These are phyloP conservation scores for Penicillium nucicola DNA, from an alignment of 495 filamentous ascomycete genomes.

Conservation along the genomic window DNA sequence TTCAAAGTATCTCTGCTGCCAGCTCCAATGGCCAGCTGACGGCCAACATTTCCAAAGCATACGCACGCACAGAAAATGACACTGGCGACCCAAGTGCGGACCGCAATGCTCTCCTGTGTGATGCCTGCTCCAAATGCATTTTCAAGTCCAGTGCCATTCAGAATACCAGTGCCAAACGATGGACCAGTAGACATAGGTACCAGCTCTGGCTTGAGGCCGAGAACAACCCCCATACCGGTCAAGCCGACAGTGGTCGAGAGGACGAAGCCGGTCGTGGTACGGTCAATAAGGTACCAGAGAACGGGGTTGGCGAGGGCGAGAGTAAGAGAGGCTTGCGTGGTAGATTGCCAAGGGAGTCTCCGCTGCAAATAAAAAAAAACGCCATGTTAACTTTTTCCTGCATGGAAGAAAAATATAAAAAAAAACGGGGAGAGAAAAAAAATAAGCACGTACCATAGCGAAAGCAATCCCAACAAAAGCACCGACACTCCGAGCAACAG, in stretches of 20 bases:
- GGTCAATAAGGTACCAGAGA: slow-evolving; percentile 94
- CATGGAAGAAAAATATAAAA: background rate
- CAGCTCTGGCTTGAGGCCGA: slow-evolving; percentile 70
- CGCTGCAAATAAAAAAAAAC: slow-evolving; percentile 49
- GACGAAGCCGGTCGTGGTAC: slow-evolving; percentile 78
- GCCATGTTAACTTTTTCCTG: slow-evolving; percentile 13
- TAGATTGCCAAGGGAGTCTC: slow-evolving; percentile 88
- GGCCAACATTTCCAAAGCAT: slow-evolving; percentile 94
- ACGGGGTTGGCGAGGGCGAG: slow-evolving; percentile 91
- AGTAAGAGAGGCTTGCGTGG: slow-evolving; percentile 85
- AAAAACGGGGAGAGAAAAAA: background rate
- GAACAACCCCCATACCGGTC: slow-evolving; percentile 66
- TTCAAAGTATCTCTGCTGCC: slow-evolving; percentile 17
- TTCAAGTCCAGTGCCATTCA: slow-evolving; percentile 34
- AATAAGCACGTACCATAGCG: slow-evolving; percentile 69
- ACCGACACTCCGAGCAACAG: slow-evolving; percentile 81
- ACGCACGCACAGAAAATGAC: slow-evolving; percentile 92
- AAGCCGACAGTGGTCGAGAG: slow-evolving; percentile 70
- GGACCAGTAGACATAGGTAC: slow-evolving; percentile 60
- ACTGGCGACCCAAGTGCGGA: slow-evolving; percentile 82
- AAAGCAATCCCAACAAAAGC: slow-evolving; percentile 96
- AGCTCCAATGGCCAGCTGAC: slow-evolving; percentile 61
- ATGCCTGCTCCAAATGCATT: slow-evolving; percentile 52
- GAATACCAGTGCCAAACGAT: slow-evolving; percentile 25
- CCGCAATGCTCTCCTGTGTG: slow-evolving; percentile 72